phyloP scores from a whole-genome alignment of 2,329 filamentous ascomycete species.

The Penicillium expansum region DNA sequence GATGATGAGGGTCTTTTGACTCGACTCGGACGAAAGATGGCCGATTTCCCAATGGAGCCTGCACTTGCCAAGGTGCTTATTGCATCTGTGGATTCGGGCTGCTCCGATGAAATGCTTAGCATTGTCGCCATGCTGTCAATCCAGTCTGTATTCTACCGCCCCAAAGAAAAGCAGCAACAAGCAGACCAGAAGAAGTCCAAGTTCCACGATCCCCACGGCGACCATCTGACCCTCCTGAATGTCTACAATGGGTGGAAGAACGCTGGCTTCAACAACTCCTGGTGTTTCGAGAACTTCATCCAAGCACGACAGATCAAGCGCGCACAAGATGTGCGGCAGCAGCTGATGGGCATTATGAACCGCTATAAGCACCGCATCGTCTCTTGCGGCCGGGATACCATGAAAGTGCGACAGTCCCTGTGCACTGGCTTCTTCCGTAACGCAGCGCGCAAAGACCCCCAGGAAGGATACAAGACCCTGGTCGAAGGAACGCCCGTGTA shows the following conservation, averaged over 20 bases:
- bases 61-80: conserved; percentile 88
- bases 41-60: conserved; percentile 97
- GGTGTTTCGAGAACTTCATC: conserved; percentile 98
- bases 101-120: conserved; percentile 88
- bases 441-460: conserved; percentile 87
- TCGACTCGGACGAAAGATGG: conserved; percentile 91
- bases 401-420: conserved; percentile 81
- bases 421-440: conserved; percentile 97
- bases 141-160: conserved; percentile 84
- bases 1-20: conserved; percentile 95
- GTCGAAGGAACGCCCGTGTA: conserved; percentile 94
- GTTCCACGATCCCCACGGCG: conserved; percentile 91
- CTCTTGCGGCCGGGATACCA: conserved; percentile 83
- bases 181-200: conserved; percentile 97
- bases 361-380: conserved; percentile 79
- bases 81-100: conserved; percentile 78
- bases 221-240: conserved; percentile 91
- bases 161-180: conserved; percentile 94
- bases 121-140: conserved; percentile 95
- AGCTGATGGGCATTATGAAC: conserved; percentile 90
- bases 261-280: conserved; percentile 75
- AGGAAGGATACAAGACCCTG: conserved; percentile 96
- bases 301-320: conserved; percentile 85
- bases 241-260: conserved; percentile 98
- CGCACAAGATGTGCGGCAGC: conserved; percentile 87